phyloP scores from a whole-genome alignment of 441 rosid genomes.

The Arabidopsis hybrid region DNA sequence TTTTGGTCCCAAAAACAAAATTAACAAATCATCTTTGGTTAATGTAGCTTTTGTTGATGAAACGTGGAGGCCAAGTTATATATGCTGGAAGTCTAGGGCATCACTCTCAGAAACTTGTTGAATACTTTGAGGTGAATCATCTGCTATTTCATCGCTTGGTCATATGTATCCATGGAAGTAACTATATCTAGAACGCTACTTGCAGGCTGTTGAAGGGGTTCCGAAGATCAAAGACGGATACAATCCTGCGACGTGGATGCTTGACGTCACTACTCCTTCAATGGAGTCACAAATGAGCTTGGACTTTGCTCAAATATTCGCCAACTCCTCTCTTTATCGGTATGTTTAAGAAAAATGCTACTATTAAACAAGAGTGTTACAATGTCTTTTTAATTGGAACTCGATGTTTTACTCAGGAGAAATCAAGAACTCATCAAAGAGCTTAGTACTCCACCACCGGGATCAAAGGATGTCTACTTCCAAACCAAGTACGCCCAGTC shows the following conservation, averaged over 20 bases:
- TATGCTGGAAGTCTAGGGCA: conserved; percentile 81
- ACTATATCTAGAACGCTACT: background rate
- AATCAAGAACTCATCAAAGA: conserved; percentile 75
- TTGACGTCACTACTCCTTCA: conserved; percentile 66
- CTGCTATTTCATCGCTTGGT: background rate
- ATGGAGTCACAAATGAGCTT: conserved; percentile 66
- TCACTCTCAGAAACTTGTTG: conserved; percentile 72
- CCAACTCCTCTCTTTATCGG: conserved; percentile 62
- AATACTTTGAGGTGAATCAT: conserved; percentile 72
- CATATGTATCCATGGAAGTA: background rate
- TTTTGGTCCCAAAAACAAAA: background rate
- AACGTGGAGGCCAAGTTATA: conserved; percentile 86
- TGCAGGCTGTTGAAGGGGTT: conserved; percentile 72
- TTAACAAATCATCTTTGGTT: background rate
- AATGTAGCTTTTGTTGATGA: conserved; percentile 77
- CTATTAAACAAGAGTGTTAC: background rate
- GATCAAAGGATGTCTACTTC: conserved; percentile 74
- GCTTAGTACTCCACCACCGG: conserved; percentile 70
- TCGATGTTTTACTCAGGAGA: conserved; percentile 53
- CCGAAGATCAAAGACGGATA: conserved; percentile 71
- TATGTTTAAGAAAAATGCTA: conserved; percentile 32
- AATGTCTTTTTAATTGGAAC: background rate
- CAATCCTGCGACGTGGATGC: conserved; percentile 97
- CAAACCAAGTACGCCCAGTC: conserved; percentile 69
- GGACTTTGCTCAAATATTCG: conserved; percentile 76